Conservation (phyloP, 148 eudicot genomes). For the Simmondsia chinensis region DNA sequence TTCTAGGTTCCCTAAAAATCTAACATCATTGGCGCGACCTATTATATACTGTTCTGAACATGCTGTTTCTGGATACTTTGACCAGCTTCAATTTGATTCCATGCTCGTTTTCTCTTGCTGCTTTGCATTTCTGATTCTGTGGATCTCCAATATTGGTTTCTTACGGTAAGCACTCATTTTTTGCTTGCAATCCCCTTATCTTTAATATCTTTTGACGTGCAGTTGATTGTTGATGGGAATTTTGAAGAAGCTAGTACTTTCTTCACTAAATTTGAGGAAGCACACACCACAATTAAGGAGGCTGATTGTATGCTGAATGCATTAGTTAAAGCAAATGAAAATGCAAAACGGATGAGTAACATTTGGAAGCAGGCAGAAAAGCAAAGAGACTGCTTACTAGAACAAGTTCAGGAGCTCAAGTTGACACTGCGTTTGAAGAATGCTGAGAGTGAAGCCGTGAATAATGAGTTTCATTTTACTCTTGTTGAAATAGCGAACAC, state of each 20-base stretch:
- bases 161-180: too few relatives aligned
- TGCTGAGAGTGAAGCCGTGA: slow-evolving; percentile 19
- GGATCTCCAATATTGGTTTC: too few relatives aligned
- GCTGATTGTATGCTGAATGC: slow-evolving; percentile 47
- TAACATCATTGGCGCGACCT: too few relatives aligned
- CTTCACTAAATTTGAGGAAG: slow-evolving; percentile 40
- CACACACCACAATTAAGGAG: slow-evolving; percentile 37
- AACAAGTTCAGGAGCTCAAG: slow-evolving; percentile 34
- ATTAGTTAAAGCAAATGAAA: slow-evolving; percentile 35
- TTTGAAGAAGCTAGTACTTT: slow-evolving; percentile 15
- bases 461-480: slow-evolving; percentile 13
- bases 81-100: too few relatives aligned
- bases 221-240: slow-evolving; percentile 13
- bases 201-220: too few relatives aligned
- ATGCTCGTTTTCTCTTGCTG: too few relatives aligned
- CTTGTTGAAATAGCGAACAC: slow-evolving; percentile 15
- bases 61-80: too few relatives aligned
- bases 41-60: too few relatives aligned
- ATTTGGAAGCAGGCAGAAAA: slow-evolving; percentile 39
- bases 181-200: too few relatives aligned
- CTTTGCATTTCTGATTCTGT: too few relatives aligned
- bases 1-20: too few relatives aligned
- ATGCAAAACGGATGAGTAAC: slow-evolving; percentile 26
- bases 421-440: slow-evolving; percentile 18
- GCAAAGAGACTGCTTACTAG: slow-evolving; percentile 31